These are phyloP conservation scores for Rhododendron mucronatum DNA, from an alignment of 148 eudicot genomes.

Conservation along the genomic window DNA sequence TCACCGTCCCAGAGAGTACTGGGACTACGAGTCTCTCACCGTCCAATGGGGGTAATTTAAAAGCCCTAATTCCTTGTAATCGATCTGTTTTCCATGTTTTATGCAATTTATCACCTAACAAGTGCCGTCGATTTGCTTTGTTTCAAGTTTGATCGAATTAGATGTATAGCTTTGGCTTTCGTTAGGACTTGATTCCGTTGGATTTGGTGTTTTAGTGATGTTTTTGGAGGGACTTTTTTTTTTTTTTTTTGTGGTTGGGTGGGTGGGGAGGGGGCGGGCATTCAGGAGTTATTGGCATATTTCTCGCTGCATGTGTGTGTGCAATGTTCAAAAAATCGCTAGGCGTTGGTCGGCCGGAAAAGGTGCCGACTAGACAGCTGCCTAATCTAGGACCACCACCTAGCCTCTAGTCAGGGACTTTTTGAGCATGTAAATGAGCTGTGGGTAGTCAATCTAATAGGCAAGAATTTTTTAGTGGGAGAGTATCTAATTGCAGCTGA, in stretches of 20 bases:
- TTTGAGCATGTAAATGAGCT: not conserved
- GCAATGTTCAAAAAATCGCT: not conserved
- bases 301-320: not conserved
- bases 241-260: no score
- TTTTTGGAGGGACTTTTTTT: not conserved
- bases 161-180: not conserved
- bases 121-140: not conserved
- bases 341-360: no score
- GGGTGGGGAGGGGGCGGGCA: no score
- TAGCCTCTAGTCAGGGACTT: not conserved
- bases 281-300: not conserved
- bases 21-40: constrained; percentile 41
- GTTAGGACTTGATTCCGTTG: not conserved
- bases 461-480: not conserved
- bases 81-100: not conserved
- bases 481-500: not conserved
- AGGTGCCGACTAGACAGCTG: not conserved
- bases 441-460: not conserved
- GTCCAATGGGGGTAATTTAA: constrained; percentile 38
- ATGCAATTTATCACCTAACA: not conserved
- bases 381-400: not conserved
- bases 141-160: not conserved
- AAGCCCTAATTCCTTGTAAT: constrained; percentile 7
- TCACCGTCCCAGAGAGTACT: constrained; percentile 30
- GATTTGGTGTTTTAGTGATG: not conserved